phyloP scores from a whole-genome alignment of 768 basidiomycete species.

The Tricholoma saponaceum region DNA sequence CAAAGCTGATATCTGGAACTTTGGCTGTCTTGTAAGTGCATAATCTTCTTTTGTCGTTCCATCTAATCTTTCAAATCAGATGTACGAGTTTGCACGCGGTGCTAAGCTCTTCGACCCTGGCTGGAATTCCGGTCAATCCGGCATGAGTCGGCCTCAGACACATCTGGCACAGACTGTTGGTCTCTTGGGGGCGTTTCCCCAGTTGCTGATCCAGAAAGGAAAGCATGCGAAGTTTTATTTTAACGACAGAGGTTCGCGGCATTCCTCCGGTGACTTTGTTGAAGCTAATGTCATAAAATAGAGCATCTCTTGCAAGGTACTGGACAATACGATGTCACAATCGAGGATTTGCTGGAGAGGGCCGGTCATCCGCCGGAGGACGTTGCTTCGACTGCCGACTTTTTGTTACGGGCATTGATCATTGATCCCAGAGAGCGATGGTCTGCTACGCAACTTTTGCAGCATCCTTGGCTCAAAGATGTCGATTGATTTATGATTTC shows the following conservation, averaged over 20 bases:
- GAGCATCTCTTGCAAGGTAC: background rate
- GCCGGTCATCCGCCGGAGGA: background rate
- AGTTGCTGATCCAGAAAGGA: background rate
- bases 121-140: too few species aligned
- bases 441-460: too few species aligned
- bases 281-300: background rate
- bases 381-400: background rate
- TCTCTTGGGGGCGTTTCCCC: too few species aligned
- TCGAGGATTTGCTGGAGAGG: background rate
- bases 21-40: too few species aligned
- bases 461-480: background rate
- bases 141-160: background rate
- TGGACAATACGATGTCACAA: background rate
- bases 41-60: background rate
- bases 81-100: background rate
- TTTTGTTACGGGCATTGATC: background rate
- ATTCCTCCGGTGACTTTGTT: background rate
- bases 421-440: background rate
- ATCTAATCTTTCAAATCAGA: background rate
- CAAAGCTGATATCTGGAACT: too few species aligned
- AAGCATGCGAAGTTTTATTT: background rate
- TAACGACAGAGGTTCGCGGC: background rate
- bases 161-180: background rate
- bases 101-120: background rate
- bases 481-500: too few species aligned